These are phyloP conservation scores for grape (Vitis vinifera) DNA, from an alignment of 164 flowering plant genomes.

Conservation along the genomic window DNA sequence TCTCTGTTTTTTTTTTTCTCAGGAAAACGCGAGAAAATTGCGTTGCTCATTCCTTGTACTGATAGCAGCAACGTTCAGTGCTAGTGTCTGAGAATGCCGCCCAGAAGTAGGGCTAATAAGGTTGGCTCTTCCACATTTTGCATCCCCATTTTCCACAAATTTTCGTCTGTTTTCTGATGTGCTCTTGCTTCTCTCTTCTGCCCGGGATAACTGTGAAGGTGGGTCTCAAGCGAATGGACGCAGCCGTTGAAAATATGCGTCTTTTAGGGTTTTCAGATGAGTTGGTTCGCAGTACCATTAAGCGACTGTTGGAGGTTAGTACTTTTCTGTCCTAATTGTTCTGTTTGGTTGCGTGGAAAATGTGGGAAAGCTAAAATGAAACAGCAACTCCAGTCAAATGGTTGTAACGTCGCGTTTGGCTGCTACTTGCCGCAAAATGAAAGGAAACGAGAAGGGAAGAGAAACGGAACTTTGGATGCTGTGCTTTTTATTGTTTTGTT, in stretches of 20 bases:
- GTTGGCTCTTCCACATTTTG: neutral
- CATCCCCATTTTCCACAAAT: neutral
- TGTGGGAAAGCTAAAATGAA: no score
- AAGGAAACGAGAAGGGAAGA: no score
- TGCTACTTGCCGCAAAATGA: no score
- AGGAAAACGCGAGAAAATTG: no score
- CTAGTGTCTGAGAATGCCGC: neutral
- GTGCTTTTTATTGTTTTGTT: no score
- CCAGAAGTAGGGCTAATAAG: neutral
- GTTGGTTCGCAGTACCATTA: slow-evolving; percentile 21
- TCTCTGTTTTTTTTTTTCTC: no score
- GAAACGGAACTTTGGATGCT: no score
- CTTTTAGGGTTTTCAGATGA: slow-evolving; percentile 30
- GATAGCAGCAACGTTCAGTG: neutral
- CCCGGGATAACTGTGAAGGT: slow-evolving; percentile 13
- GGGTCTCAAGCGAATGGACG: slow-evolving; percentile 33
- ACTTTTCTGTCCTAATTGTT: neutral
- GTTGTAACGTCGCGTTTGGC: no score
- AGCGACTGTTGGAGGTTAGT: slow-evolving; percentile 27
- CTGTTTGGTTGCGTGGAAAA: no score
- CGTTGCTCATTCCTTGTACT: no score
- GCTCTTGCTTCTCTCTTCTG: neutral
- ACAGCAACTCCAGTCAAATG: no score
- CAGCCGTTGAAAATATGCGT: slow-evolving; percentile 34
- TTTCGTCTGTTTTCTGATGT: neutral